Conservation (phyloP, 176 grass and related monocot genomes). For the Chrysopogon serrulatus region DNA sequence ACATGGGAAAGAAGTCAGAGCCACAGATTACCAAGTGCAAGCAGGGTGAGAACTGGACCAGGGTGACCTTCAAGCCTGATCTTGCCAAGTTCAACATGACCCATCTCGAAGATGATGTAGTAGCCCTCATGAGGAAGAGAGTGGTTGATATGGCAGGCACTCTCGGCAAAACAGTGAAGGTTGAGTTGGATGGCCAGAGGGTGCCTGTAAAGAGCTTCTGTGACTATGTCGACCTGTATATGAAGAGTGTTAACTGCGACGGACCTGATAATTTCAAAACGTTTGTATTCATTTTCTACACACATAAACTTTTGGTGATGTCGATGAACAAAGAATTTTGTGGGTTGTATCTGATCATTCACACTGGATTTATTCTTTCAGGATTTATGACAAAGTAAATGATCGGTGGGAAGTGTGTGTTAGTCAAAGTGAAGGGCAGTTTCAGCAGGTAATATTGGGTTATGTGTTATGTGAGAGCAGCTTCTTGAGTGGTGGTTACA, state of each 20-base stretch:
- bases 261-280: slow-evolving; percentile 20
- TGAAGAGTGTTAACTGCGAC: slow-evolving; percentile 38
- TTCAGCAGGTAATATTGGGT: slow-evolving; percentile 60
- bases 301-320: background rate
- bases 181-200: slow-evolving; percentile 74
- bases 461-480: background rate
- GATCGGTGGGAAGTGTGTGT: slow-evolving; percentile 93
- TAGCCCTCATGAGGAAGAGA: slow-evolving; percentile 88
- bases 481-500: background rate
- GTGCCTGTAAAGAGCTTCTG: slow-evolving; percentile 48
- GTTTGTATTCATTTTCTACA: slow-evolving; percentile 24
- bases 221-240: slow-evolving; percentile 71
- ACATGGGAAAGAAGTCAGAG: slow-evolving; percentile 76
- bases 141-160: slow-evolving; percentile 86
- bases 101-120: slow-evolving; percentile 73
- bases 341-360: background rate
- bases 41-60: slow-evolving; percentile 80
- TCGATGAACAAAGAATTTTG: background rate
- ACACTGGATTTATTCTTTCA: slow-evolving; percentile 20
- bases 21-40: slow-evolving; percentile 79
- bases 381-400: slow-evolving; percentile 48
- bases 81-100: slow-evolving; percentile 87
- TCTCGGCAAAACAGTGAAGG: slow-evolving; percentile 78
- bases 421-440: slow-evolving; percentile 79
- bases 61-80: slow-evolving; percentile 79